These are phyloP conservation scores for Penicillium capsulatum DNA, from an alignment of 2,329 filamentous ascomycete species.

Conservation along the genomic window DNA sequence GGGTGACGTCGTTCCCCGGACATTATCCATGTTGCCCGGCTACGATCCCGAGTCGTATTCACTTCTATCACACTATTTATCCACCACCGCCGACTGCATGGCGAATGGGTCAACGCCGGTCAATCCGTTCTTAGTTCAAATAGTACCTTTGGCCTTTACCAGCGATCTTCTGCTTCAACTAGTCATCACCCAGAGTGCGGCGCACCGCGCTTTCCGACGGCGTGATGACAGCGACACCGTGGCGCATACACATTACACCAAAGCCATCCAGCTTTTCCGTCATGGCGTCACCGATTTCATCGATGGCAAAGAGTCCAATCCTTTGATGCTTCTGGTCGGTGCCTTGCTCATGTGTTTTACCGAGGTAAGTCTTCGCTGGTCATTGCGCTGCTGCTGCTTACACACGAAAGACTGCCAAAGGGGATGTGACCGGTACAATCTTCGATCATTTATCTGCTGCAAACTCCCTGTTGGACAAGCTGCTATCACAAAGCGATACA, in stretches of 20 bases:
- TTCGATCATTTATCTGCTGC: conserved; percentile 48
- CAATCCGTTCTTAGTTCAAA: conserved; percentile 47
- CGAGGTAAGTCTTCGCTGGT: conserved; percentile 41
- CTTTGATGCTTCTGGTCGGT: conserved; percentile 43
- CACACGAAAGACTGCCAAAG: conserved; percentile 36
- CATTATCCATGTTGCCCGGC: conserved; percentile 29
- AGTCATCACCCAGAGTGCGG: conserved; percentile 43
- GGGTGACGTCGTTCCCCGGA: conserved; percentile 22
- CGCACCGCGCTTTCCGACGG: conserved; percentile 30
- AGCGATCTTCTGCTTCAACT: conserved; percentile 47
- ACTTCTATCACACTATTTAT: conserved; percentile 46
- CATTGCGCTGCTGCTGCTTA: no score
- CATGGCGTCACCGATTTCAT: conserved; percentile 30
- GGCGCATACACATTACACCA: conserved; percentile 30
- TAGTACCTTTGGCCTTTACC: conserved; percentile 46
- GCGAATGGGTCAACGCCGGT: conserved; percentile 46
- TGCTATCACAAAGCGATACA: conserved; percentile 33
- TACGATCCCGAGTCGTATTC: conserved; percentile 31
- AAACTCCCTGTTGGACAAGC: conserved; percentile 39
- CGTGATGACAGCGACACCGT: conserved; percentile 29
- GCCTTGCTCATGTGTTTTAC: conserved; percentile 48
- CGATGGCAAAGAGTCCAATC: conserved; percentile 29
- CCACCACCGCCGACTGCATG: conserved; percentile 46
- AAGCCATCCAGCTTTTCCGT: conserved; percentile 28
- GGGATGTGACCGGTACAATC: conserved; percentile 46